Percentiles rank a stretch among this genome's conserved stretches.
phyloP scores from a whole-genome alignment of 441 rosid genomes.

The Sinapis alba region DNA sequence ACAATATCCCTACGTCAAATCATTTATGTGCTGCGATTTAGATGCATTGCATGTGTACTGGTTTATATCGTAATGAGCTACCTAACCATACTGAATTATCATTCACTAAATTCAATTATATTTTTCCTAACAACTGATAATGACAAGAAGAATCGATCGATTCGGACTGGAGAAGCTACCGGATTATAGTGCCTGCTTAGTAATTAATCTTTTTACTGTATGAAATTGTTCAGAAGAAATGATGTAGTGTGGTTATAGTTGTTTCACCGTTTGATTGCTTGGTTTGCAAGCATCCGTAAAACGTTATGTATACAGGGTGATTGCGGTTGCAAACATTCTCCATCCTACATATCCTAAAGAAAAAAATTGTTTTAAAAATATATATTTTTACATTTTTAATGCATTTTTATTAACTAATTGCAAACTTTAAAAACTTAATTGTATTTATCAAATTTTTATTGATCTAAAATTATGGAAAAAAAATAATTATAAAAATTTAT shows the following conservation, averaged over 20 bases:
- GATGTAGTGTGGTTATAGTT: neutral
- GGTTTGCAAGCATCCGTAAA: neutral
- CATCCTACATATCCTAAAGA: too few relatives aligned
- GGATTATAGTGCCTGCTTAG: neutral
- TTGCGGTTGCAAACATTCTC: too few relatives aligned
- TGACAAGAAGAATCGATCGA: conserved; percentile 6
- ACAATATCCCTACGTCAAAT: conserved; percentile 19
- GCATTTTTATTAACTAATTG: too few relatives aligned
- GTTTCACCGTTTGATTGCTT: neutral
- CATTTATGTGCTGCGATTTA: conserved; percentile 14
- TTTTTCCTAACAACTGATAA: neutral
- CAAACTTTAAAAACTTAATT: too few relatives aligned
- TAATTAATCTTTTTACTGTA: neutral
- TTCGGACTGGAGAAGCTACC: neutral
- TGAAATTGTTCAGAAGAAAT: neutral
- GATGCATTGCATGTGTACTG: conserved; percentile 33
- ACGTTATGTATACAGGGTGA: neutral
- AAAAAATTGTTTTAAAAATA: too few relatives aligned
- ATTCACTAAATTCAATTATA: neutral
- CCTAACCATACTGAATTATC: neutral
- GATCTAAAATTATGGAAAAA: too few relatives aligned
- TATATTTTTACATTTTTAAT: too few relatives aligned
- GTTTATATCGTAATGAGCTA: conserved; percentile 6
- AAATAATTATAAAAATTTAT: too few relatives aligned
- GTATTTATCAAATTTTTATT: too few relatives aligned